Conservation (phyloP, 495 filamentous ascomycete genomes). For the Trichoderma orchidacearum region DNA sequence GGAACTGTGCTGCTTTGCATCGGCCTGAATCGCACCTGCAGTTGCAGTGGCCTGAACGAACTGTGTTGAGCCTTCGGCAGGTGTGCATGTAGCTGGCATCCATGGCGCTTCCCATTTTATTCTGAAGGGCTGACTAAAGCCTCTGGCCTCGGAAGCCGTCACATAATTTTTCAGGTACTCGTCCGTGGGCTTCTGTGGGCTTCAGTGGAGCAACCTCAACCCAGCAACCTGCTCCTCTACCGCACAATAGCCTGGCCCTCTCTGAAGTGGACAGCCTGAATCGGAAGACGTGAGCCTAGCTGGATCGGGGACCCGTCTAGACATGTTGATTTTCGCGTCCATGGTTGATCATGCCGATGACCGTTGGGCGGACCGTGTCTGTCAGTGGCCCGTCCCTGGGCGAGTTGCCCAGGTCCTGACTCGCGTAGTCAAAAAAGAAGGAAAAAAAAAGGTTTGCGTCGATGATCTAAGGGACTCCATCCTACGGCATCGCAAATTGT, state of each 20-base stretch:
- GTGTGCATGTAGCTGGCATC: too few relatives aligned
- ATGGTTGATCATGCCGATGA: background rate
- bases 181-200: too few relatives aligned
- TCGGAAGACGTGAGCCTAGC: background rate
- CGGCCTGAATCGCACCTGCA: background rate
- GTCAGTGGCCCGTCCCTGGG: background rate
- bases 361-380: background rate
- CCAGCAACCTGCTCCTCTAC: too few relatives aligned
- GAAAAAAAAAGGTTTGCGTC: too few relatives aligned
- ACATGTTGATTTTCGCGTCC: background rate
- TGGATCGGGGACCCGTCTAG: background rate
- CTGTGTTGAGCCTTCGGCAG: too few relatives aligned
- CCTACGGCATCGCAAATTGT: too few relatives aligned
- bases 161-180: too few relatives aligned
- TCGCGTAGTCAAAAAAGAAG: background rate
- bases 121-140: background rate
- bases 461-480: background rate
- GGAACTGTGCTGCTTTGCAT: constrained; percentile 1
- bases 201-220: too few relatives aligned
- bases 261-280: background rate
- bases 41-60: too few relatives aligned
- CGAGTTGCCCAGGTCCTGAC: background rate
- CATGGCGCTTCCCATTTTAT: background rate
- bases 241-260: too few relatives aligned
- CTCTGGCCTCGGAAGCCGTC: background rate